These are phyloP conservation scores for Cyberlindnera samutprakarnensis DNA, from an alignment of 805 yeast genomes.

Conservation along the genomic window DNA sequence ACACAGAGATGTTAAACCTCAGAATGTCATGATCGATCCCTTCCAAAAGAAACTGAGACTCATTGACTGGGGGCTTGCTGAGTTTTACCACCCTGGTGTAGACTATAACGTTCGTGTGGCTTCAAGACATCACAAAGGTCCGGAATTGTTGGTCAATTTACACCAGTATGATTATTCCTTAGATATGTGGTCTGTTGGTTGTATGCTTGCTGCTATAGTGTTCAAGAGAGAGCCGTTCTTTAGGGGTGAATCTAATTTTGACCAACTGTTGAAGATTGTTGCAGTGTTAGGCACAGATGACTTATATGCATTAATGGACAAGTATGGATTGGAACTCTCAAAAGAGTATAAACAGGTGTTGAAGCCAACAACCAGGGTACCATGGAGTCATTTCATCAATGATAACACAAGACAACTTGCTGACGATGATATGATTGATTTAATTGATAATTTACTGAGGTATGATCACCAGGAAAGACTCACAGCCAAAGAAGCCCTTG, in stretches of 20 bases:
- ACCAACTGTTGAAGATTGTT: constrained; percentile 85
- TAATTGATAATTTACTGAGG: constrained; percentile 69
- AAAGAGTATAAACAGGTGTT: constrained; percentile 70
- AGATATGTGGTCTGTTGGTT: constrained; percentile 92
- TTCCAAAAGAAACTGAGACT: constrained; percentile 58
- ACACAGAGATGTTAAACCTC: constrained; percentile 95
- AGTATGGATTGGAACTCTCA: constrained; percentile 65
- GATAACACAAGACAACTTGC: constrained; percentile 62
- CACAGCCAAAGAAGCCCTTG: constrained; percentile 86
- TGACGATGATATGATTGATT: constrained; percentile 72
- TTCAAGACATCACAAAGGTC: constrained; percentile 88
- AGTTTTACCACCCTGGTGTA: constrained; percentile 82
- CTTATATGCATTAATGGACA: constrained; percentile 56
- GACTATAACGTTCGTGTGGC: constrained; percentile 94
- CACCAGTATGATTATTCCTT: constrained; percentile 86
- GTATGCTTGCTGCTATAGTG: constrained; percentile 84
- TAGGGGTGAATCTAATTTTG: constrained; percentile 85
- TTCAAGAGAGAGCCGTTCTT: constrained; percentile 90
- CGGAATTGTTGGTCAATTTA: constrained; percentile 80
- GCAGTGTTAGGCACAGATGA: constrained; percentile 84
- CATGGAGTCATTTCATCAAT: constrained; percentile 79
- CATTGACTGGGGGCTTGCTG: constrained; percentile 96
- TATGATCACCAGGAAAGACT: constrained; percentile 86
- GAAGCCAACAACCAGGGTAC: constrained; percentile 24
- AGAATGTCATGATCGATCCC: constrained; percentile 93